Conservation (phyloP, 371 early-diverging fungal species). For the Mortierella sp. region DNA sequence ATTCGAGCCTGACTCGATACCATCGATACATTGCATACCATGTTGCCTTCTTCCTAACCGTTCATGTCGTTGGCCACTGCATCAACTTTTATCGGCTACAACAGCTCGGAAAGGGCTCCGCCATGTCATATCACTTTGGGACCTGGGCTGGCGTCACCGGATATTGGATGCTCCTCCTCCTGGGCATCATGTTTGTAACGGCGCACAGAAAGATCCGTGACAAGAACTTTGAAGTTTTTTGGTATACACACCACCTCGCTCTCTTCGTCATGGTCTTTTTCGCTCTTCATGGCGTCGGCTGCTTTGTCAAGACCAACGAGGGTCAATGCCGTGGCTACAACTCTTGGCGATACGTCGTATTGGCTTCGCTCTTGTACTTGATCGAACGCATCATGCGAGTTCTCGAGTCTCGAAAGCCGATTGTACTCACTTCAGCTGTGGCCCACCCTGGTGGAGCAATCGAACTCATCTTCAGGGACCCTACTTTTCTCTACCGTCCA, state of each 20-base stretch:
- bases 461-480: conserved; percentile 72
- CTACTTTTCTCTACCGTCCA: conserved; percentile 67
- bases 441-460: conserved; percentile 76
- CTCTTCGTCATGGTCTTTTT: conserved; percentile 63
- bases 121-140: conserved; percentile 58
- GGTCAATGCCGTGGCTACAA: conserved; percentile 59
- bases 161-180: conserved; percentile 68
- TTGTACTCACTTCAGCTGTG: conserved; percentile 65
- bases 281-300: conserved; percentile 71
- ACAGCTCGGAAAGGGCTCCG: conserved; percentile 32
- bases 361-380: conserved; percentile 64
- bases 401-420: conserved; percentile 57
- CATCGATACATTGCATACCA: conserved; percentile 73
- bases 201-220: conserved; percentile 64
- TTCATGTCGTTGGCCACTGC: conserved; percentile 71
- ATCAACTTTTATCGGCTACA: conserved; percentile 60
- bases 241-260: conserved; percentile 79
- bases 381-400: conserved; percentile 67
- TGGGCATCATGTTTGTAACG: conserved; percentile 68
- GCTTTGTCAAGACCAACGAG: conserved; percentile 65
- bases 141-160: conserved; percentile 72
- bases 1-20: conserved; percentile 58
- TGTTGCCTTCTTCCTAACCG: conserved; percentile 63
- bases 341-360: conserved; percentile 61
- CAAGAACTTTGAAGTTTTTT: conserved; percentile 74